A percentile compares a stretch with the other conserved stretches of the same genome.
Evolutionary conservation across 345 rosid species (phyloP).

Genomic region (Leavenworthia alabamica): DNA sequence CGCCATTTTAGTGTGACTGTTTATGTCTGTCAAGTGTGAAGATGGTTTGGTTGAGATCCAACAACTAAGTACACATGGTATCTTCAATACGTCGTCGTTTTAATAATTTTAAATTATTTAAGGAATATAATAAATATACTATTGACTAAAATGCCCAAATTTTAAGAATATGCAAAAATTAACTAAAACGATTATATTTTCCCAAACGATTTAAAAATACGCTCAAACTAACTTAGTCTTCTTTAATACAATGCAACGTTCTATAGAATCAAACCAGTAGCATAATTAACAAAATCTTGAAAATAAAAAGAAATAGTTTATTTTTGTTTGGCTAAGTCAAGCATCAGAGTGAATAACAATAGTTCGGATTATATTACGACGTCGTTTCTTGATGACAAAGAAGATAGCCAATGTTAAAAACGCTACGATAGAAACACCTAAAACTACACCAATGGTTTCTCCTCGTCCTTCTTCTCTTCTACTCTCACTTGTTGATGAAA

Average conservation of each 20-base stretch:
- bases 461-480: slow-evolving; percentile 18
- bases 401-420: slow-evolving; percentile 11
- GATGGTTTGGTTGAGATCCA: not conserved
- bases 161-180: not conserved
- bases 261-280: not conserved
- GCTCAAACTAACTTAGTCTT: no score
- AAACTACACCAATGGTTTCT: slow-evolving; percentile 15
- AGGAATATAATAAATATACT: not conserved
- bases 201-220: no score
- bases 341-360: slow-evolving; percentile 22
- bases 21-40: no score
- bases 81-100: slow-evolving; percentile 10
- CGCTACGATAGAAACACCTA: slow-evolving; percentile 14
- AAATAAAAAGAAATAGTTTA: not conserved
- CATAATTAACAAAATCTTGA: not conserved
- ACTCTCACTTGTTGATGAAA: slow-evolving; percentile 21
- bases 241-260: not conserved
- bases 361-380: slow-evolving; percentile 10
- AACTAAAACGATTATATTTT: no score
- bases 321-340: not conserved
- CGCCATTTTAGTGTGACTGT: slow-evolving; percentile 34
- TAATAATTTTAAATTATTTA: not conserved
- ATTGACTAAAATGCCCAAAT: not conserved
- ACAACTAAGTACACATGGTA: not conserved
- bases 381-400: slow-evolving; percentile 29